Conservation (phyloP, 345 rosid species). For the Salix exigua region DNA sequence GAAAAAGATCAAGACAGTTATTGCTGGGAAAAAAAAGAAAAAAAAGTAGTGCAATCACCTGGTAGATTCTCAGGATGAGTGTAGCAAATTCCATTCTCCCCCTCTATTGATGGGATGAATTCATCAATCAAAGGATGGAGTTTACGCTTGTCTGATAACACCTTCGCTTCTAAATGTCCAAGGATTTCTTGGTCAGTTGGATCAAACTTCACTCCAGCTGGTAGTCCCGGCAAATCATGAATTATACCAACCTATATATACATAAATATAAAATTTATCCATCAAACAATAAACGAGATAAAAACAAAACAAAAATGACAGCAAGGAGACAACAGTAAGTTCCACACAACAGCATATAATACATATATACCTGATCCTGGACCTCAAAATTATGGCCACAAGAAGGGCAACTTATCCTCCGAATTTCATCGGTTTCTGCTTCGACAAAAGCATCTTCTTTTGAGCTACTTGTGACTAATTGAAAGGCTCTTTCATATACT, state of each 20-base stretch:
- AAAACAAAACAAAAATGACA: neutral
- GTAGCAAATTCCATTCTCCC: constrained; percentile 87
- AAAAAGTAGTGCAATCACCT: constrained; percentile 32
- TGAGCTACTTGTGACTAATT: constrained; percentile 15
- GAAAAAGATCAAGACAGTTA: neutral
- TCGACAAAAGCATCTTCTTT: constrained; percentile 13
- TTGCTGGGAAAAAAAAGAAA: neutral
- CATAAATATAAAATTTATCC: neutral
- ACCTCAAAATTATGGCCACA: constrained; percentile 61
- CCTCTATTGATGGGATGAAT: constrained; percentile 82
- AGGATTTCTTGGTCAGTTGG: constrained; percentile 90
- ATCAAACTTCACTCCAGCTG: constrained; percentile 92
- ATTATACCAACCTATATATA: constrained; percentile 43
- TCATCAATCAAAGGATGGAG: constrained; percentile 82
- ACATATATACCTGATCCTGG: constrained; percentile 52
- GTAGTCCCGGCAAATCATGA: constrained; percentile 75
- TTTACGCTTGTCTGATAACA: constrained; percentile 45
- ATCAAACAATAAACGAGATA: neutral
- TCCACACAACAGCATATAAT: neutral
- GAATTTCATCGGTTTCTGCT: neutral
- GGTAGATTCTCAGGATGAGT: constrained; percentile 93
- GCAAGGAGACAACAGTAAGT: neutral
- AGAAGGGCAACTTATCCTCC: constrained; percentile 51
- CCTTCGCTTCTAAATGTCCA: constrained; percentile 82
- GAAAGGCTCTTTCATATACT: constrained; percentile 34